Evolutionary conservation across 2,329 filamentous ascomycete species (phyloP).

Genomic region (Claviceps sp.): DNA sequence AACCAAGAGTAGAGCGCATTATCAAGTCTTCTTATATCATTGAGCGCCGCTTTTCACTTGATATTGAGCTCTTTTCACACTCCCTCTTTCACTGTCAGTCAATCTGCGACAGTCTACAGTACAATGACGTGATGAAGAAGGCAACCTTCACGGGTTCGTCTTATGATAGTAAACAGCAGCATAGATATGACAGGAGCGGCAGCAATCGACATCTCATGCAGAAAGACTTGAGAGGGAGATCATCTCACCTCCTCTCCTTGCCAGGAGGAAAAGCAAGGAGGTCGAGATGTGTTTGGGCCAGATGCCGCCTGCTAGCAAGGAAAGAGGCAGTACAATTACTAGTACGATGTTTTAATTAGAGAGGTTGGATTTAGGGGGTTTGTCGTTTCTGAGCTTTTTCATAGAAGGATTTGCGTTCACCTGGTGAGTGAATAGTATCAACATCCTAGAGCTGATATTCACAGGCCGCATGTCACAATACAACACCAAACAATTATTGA

Average conservation of each 20-base stretch:
- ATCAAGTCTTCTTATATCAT: constrained; percentile 1
- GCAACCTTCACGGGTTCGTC: constrained; percentile 9
- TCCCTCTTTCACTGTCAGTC: not conserved
- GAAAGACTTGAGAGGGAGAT: not conserved
- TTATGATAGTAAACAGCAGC: constrained; percentile 14
- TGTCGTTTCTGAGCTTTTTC: not conserved
- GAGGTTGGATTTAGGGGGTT: not conserved
- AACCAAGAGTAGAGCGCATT: constrained; percentile 17
- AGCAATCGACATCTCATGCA: not conserved
- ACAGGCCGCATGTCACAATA: not conserved
- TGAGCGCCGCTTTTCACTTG: not conserved
- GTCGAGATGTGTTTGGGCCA: not conserved
- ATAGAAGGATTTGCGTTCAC: not conserved
- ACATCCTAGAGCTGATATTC: not conserved
- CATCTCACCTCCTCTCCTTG: too few species aligned
- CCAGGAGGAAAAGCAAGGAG: not conserved
- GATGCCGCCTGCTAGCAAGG: not conserved
- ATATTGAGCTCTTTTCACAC: not conserved
- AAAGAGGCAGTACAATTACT: constrained; percentile 1
- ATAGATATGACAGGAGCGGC: constrained; percentile 8
- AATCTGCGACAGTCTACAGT: constrained; percentile 17
- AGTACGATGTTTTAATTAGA: not conserved
- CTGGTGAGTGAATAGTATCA: not conserved
- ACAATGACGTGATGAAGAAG: constrained; percentile 16
- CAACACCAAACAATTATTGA: not conserved